These are phyloP conservation scores for Debaryomyces robertsiae DNA, from an alignment of 1,139 yeast species.

Conservation along the genomic window DNA sequence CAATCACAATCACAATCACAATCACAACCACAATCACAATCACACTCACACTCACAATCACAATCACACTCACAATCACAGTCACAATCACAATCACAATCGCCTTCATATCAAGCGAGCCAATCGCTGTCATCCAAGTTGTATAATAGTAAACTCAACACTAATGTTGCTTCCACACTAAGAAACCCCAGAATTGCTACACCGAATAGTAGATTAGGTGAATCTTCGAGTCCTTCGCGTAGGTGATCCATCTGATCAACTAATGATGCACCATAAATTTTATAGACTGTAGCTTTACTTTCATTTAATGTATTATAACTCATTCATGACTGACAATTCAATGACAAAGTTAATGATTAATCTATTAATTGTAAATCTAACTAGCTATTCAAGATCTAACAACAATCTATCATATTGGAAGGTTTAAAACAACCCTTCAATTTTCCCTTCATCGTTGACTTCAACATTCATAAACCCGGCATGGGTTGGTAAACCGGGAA, in stretches of 20 bases:
- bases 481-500: slow-evolving; percentile 81
- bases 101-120: not conserved
- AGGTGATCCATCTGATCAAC: not conserved
- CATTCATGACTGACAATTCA: slow-evolving; percentile 6
- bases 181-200: not conserved
- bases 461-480: slow-evolving; percentile 86
- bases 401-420: not conserved
- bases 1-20: slow-evolving; percentile 1
- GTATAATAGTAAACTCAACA: slow-evolving; percentile 12
- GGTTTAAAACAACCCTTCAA: slow-evolving; percentile 68
- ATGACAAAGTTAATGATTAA: too few species aligned
- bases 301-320: slow-evolving; percentile 13
- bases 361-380: not conserved
- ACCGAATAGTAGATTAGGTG: not conserved
- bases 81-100: slow-evolving; percentile 1
- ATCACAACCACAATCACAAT: slow-evolving; percentile 1
- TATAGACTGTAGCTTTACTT: not conserved
- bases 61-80: slow-evolving; percentile 3
- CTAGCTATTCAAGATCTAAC: too few species aligned
- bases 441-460: slow-evolving; percentile 75
- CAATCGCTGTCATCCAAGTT: slow-evolving; percentile 10
- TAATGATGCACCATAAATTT: not conserved
- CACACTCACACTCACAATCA: slow-evolving; percentile 2
- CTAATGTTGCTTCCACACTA: slow-evolving; percentile 6
- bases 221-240: slow-evolving; percentile 3